Conservation (phyloP, 1,139 yeast genomes). For the Meyerozyma smithsonii region DNA sequence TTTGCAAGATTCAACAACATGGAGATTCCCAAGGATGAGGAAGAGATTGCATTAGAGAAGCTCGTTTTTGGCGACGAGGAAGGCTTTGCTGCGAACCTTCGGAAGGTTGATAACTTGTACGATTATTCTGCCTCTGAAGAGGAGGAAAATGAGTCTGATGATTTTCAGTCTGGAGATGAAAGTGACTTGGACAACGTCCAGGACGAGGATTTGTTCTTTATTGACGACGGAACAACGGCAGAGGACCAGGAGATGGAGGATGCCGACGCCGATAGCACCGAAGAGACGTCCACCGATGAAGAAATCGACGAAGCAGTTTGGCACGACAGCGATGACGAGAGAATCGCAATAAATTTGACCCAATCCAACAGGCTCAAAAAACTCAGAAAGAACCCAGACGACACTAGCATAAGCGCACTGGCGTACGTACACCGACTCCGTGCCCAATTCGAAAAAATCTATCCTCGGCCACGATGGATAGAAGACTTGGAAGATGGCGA, state of each 20-base stretch:
- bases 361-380: constrained; percentile 63
- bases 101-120: constrained; percentile 52
- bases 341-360: constrained; percentile 54
- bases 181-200: constrained; percentile 33
- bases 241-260: constrained; percentile 33
- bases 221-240: constrained; percentile 49
- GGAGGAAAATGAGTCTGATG: constrained; percentile 26
- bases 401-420: constrained; percentile 55
- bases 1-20: background rate
- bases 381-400: constrained; percentile 61
- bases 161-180: constrained; percentile 19
- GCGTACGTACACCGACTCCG: constrained; percentile 72
- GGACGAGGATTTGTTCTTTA: constrained; percentile 63
- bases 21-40: constrained; percentile 65
- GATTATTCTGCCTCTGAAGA: constrained; percentile 45
- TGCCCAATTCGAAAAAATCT: constrained; percentile 79
- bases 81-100: constrained; percentile 69
- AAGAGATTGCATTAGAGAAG: constrained; percentile 73
- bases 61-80: constrained; percentile 86
- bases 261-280: constrained; percentile 20
- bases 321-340: constrained; percentile 92
- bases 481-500: constrained; percentile 29
- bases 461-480: constrained; percentile 90
- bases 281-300: constrained; percentile 27
- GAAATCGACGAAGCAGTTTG: constrained; percentile 60